Evolutionary conservation across 768 basidiomycete species (phyloP).

Genomic region (Tephrocybe rancida): DNA sequence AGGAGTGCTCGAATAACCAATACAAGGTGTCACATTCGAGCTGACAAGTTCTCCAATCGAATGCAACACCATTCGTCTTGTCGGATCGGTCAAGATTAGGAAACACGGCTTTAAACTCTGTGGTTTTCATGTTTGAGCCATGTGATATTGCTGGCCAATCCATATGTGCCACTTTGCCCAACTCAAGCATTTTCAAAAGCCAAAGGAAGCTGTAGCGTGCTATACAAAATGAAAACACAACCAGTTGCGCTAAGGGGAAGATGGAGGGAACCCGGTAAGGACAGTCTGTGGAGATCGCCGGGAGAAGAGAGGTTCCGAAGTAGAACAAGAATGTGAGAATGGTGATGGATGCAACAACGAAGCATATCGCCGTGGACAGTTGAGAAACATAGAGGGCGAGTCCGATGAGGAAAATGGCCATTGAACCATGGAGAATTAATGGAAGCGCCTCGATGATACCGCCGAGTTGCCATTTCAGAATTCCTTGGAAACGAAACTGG

Average conservation of each 20-base stretch:
- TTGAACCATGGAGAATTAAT: conserved; percentile 16
- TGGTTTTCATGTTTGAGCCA: neutral
- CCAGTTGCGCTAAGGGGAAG: neutral
- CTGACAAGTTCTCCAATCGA: neutral
- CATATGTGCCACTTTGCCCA: no score
- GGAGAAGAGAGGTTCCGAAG: conserved; percentile 4
- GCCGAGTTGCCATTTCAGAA: conserved; percentile 11
- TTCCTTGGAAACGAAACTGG: conserved; percentile 12
- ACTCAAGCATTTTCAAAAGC: no score
- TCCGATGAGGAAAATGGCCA: conserved; percentile 20
- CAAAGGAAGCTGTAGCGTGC: no score
- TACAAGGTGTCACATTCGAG: neutral
- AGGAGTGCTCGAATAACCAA: neutral
- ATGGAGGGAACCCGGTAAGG: conserved; percentile 1
- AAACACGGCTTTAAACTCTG: neutral
- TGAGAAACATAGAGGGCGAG: conserved; percentile 13
- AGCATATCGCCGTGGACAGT: neutral
- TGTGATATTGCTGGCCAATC: no score
- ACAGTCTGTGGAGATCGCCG: neutral
- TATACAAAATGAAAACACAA: no score
- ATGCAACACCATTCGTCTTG: neutral
- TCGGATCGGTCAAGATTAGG: neutral
- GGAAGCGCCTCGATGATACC: conserved; percentile 16
- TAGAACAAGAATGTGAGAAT: conserved; percentile 2
- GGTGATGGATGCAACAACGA: neutral